phyloP scores from a whole-genome alignment of 2,329 filamentous ascomycete species.

The Lecanicillium sp. region DNA sequence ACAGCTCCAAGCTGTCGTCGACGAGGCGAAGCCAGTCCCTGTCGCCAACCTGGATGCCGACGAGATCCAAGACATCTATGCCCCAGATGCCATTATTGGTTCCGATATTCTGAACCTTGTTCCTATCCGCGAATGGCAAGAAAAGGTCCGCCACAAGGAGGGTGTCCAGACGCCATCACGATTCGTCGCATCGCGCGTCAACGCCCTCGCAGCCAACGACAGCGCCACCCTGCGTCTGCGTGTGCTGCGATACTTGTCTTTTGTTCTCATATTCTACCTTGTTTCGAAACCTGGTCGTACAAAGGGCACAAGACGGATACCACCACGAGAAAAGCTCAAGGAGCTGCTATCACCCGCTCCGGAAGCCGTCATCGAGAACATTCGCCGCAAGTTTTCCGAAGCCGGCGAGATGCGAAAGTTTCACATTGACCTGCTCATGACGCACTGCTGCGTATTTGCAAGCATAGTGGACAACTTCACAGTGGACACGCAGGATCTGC shows the following conservation, averaged over 20 bases:
- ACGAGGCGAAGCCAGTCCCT: slow-evolving; percentile 65
- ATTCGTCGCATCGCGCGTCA: slow-evolving; percentile 58
- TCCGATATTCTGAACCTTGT: slow-evolving; percentile 58
- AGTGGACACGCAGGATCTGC: slow-evolving; percentile 60
- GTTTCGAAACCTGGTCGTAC: slow-evolving; percentile 36
- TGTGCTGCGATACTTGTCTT: slow-evolving; percentile 51
- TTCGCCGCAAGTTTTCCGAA: slow-evolving; percentile 62
- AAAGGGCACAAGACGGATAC: slow-evolving; percentile 42
- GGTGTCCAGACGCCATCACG: slow-evolving; percentile 48
- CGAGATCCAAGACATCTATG: slow-evolving; percentile 65
- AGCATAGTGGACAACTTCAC: slow-evolving; percentile 66
- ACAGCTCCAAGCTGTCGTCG: slow-evolving; percentile 54
- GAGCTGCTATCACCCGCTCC: slow-evolving; percentile 49
- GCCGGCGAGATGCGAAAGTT: slow-evolving; percentile 59
- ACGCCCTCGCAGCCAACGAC: slow-evolving; percentile 42
- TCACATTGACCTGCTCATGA: slow-evolving; percentile 62
- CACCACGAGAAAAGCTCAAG: slow-evolving; percentile 52
- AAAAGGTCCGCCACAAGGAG: slow-evolving; percentile 51
- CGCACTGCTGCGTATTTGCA: slow-evolving; percentile 63
- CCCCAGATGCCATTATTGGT: slow-evolving; percentile 57
- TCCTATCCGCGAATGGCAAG: slow-evolving; percentile 66
- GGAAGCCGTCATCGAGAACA: slow-evolving; percentile 54
- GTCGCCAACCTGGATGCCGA: slow-evolving; percentile 58
- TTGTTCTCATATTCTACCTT: slow-evolving; percentile 46
- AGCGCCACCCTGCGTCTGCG: slow-evolving; percentile 45